Conservation (phyloP, 768 basidiomycete species). For the Calocybe indica region DNA sequence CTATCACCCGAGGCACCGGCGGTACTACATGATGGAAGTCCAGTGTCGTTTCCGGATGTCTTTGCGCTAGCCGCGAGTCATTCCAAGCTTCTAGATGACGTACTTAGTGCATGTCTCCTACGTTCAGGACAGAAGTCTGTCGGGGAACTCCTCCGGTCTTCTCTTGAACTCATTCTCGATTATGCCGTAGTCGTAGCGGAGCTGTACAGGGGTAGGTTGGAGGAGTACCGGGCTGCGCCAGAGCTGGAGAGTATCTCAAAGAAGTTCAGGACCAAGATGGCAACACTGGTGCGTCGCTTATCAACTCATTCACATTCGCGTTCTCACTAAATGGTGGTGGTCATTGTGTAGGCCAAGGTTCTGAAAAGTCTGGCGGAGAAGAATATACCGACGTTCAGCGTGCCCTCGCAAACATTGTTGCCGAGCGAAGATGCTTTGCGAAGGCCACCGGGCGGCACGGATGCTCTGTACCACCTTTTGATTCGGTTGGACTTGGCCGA, state of each 20-base stretch:
- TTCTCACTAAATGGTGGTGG: constrained; percentile 4
- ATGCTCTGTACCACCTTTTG: constrained; percentile 50
- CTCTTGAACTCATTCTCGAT: constrained; percentile 61
- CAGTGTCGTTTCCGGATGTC: constrained; percentile 52
- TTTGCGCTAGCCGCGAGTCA: constrained; percentile 68
- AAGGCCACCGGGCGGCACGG: constrained; percentile 42
- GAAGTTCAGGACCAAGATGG: constrained; percentile 51
- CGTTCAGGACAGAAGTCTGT: constrained; percentile 61
- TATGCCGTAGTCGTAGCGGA: constrained; percentile 63
- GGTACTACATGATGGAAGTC: constrained; percentile 4
- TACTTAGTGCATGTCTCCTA: constrained; percentile 71
- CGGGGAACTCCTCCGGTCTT: constrained; percentile 57
- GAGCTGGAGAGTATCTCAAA: constrained; percentile 47
- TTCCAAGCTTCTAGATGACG: constrained; percentile 63
- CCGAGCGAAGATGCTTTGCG: constrained; percentile 20
- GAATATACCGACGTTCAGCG: constrained; percentile 19
- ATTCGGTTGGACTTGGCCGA: constrained; percentile 46
- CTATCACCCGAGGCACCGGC: constrained; percentile 16
- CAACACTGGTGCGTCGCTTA: constrained; percentile 43
- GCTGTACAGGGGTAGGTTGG: constrained; percentile 41
- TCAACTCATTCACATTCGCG: background rate
- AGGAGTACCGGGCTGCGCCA: constrained; percentile 62
- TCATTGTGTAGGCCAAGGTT: constrained; percentile 39
- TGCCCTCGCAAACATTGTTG: constrained; percentile 15
- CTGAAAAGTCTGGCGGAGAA: constrained; percentile 56